These are phyloP conservation scores for Dalbergia cultrata DNA, from an alignment of 306 rosid species.

Conservation along the genomic window DNA sequence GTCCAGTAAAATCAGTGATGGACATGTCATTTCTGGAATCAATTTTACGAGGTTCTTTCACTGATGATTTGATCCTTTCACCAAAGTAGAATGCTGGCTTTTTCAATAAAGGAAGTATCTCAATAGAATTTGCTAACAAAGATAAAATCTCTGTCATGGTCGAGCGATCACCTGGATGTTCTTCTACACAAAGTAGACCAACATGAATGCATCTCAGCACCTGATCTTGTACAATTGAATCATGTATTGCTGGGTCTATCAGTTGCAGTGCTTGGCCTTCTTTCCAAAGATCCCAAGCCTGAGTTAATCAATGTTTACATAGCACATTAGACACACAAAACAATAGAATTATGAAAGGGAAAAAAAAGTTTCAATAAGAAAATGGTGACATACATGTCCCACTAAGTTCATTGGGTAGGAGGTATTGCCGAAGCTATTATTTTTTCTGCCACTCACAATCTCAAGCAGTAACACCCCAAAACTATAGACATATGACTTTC, in stretches of 20 bases:
- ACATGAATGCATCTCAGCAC: conserved; percentile 43
- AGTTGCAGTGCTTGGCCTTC: conserved; percentile 14
- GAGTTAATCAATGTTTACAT: not conserved
- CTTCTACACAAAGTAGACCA: conserved; percentile 46
- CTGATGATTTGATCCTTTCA: not conserved
- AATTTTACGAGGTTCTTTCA: no score
- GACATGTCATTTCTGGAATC: no score
- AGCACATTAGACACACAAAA: not conserved
- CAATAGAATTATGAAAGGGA: not conserved
- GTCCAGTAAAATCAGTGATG: no score
- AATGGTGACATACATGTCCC: conserved; percentile 42
- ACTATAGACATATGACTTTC: conserved; percentile 45
- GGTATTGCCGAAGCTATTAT: conserved; percentile 27
- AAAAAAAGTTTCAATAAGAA: not conserved
- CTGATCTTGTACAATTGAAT: conserved; percentile 19
- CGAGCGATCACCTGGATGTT: conserved; percentile 39
- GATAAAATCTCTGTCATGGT: conserved; percentile 37
- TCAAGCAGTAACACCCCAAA: conserved; percentile 46
- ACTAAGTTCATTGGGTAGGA: conserved; percentile 32
- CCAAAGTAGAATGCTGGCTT: conserved; percentile 47
- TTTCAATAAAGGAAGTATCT: not conserved
- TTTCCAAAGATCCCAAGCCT: conserved; percentile 48
- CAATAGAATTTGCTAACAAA: conserved; percentile 39
- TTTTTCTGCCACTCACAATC: conserved; percentile 48
- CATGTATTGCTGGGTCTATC: conserved; percentile 24